These are phyloP conservation scores for Metschnikowia kofuensis DNA, from an alignment of 805 yeast species.

Conservation along the genomic window DNA sequence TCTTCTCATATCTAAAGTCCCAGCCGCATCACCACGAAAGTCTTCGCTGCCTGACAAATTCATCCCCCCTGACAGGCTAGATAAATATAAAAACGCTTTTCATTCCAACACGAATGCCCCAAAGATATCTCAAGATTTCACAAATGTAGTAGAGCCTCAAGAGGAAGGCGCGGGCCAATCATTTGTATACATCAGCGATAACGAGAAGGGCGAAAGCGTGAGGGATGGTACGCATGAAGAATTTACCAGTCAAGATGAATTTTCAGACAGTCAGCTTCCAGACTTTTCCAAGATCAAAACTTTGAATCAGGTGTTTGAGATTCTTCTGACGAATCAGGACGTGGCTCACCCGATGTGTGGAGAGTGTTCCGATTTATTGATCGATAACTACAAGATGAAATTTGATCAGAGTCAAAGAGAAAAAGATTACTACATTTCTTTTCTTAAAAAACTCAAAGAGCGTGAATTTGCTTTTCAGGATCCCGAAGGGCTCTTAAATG, in stretches of 20 bases:
- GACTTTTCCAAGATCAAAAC: conserved; percentile 41
- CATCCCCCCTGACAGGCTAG: conserved; percentile 39
- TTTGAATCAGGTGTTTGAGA: conserved; percentile 64
- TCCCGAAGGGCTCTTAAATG: background rate
- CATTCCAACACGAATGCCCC: too few species aligned
- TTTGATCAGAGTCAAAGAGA: conserved; percentile 74
- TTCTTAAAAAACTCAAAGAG: conserved; percentile 62
- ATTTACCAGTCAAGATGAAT: too few species aligned
- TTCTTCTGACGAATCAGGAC: conserved; percentile 65
- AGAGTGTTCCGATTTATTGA: conserved; percentile 72
- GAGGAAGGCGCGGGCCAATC: conserved; percentile 6
- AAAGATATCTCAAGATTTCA: too few species aligned
- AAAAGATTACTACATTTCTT: conserved; percentile 72
- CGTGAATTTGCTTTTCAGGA: conserved; percentile 32
- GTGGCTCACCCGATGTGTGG: conserved; percentile 82
- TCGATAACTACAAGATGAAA: conserved; percentile 61
- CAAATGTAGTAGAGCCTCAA: too few species aligned
- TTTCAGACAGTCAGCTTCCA: conserved; percentile 10
- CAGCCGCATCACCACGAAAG: conserved; percentile 15
- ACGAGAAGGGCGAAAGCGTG: conserved; percentile 15
- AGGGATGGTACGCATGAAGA: background rate
- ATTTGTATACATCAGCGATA: conserved; percentile 19
- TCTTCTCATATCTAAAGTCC: conserved; percentile 42
- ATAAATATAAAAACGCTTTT: conserved; percentile 17
- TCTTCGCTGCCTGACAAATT: conserved; percentile 28